These are phyloP conservation scores for Coniella vitis DNA, from an alignment of 2,329 filamentous ascomycete species.

Conservation along the genomic window DNA sequence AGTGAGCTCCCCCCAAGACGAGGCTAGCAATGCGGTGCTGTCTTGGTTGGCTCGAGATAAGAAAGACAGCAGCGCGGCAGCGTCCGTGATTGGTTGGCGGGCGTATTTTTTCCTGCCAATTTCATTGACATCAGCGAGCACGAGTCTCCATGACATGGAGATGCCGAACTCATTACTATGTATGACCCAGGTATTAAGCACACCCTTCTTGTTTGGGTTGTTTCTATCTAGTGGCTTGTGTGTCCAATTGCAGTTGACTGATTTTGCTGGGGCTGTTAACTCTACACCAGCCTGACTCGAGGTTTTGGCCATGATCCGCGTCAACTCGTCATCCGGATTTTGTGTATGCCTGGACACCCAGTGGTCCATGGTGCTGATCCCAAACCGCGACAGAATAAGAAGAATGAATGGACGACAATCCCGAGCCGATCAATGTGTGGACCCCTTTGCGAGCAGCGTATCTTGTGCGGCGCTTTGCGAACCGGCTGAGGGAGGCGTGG, in stretches of 20 bases:
- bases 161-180: background rate
- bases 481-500: background rate
- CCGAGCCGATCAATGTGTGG: background rate
- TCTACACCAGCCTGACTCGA: too few relatives aligned
- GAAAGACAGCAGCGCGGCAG: background rate
- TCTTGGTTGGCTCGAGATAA: conserved; percentile 15
- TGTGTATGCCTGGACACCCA: too few relatives aligned
- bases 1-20: conserved; percentile 2
- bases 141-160: background rate
- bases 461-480: background rate
- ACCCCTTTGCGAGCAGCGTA: background rate
- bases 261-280: background rate
- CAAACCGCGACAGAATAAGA: background rate
- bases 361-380: too few relatives aligned
- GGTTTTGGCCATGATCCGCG: too few relatives aligned
- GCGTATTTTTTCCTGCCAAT: conserved; percentile 8
- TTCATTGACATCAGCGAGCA: conserved; percentile 11
- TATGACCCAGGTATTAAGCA: background rate
- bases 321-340: too few relatives aligned
- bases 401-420: background rate
- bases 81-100: conserved; percentile 6
- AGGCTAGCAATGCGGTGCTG: conserved; percentile 10
- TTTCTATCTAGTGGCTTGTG: background rate
- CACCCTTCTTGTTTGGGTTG: background rate
- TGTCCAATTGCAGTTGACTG: background rate